Base-by-base conservation (phyloP, 257 asterid species). In the Fraxinus excelsior region DNA sequence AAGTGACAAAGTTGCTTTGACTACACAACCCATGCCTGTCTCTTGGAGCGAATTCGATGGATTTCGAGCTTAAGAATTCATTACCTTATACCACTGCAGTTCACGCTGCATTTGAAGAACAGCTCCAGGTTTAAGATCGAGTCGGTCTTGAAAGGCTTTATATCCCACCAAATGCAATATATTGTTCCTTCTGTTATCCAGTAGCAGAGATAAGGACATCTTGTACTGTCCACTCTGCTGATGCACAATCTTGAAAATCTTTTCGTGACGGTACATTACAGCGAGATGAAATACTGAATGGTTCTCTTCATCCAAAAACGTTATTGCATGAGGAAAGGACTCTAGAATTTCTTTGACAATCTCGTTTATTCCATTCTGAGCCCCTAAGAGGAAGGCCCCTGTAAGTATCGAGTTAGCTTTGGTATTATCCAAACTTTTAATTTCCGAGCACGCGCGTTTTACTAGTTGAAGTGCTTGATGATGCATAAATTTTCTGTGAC, bases 1-100 rank as follows among this genome's bases (percentile, higher is more conserved):
- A 37, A 37, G 40, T 37, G 40, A 37, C 40, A 0, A 37, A 37
- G 11, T 37, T 13, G 7, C n/a, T 19, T 14, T 49, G 60, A 49
- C 18, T 13, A 11, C n/a, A 46, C 14, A 46, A 16, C 7, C 19
- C 19, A 19, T 13, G 60, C 60, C 7, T 49, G n/a, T 49, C 21
- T 13, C 5, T 3, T 13, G 7, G 60, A 49, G n/a, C 7, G 7
- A 4, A 49, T 9, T 38, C 14, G 13, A 38, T 38, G 46, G 10
- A 56, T 51, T 19, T 51, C 23, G 23, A 14, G 21, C 49, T 14
- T 18, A 21, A 4, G 8, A 19, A 5, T 12, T 34, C 4, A 37
- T 53, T 69, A 80, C 83, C 83, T 77, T 72, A 13, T 65, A 82
- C 85, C 85, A 82, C 37, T 73, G 82, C 9, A 82, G 82, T 49